A percentile compares a stretch with the other conserved stretches of the same genome.
These are phyloP conservation scores for Fusarium aywerte DNA, from an alignment of 2,329 filamentous ascomycete genomes.

Conservation along the genomic window DNA sequence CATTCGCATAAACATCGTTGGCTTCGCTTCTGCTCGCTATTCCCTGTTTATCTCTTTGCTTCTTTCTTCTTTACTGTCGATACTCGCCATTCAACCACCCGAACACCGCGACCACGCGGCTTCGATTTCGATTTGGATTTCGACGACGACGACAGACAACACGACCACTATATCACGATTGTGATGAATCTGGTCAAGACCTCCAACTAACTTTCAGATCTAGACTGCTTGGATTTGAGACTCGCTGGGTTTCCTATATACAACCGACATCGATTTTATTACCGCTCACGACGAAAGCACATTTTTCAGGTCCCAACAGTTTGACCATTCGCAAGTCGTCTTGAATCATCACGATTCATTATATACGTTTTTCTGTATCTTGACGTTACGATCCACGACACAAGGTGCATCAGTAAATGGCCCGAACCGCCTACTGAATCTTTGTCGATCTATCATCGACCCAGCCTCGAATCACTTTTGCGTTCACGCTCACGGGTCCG, in stretches of 20 bases:
- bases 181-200: neutral
- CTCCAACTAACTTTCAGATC: constrained; percentile 6
- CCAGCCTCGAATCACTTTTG: constrained; percentile 12
- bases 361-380: constrained; percentile 32
- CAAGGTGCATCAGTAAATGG: constrained; percentile 49
- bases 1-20: neutral
- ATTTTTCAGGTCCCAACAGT: constrained; percentile 6
- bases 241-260: constrained; percentile 23
- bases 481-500: constrained; percentile 19
- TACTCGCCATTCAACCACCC: neutral
- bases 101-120: neutral
- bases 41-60: neutral
- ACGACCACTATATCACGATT: neutral
- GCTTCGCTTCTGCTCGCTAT: neutral
- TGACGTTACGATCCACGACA: constrained; percentile 33
- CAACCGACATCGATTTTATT: constrained; percentile 19
- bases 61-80: neutral
- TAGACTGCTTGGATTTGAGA: constrained; percentile 25
- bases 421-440: constrained; percentile 45
- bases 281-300: constrained; percentile 29
- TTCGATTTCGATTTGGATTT: neutral
- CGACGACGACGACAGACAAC: neutral
- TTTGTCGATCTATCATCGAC: constrained; percentile 30
- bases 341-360: constrained; percentile 10
- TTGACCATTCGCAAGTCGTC: constrained; percentile 13